Percentiles rank a stretch among this genome's conserved stretches.
These are phyloP conservation scores for Pulveroboletus sp. DNA, from an alignment of 768 basidiomycete species.

Conservation along the genomic window DNA sequence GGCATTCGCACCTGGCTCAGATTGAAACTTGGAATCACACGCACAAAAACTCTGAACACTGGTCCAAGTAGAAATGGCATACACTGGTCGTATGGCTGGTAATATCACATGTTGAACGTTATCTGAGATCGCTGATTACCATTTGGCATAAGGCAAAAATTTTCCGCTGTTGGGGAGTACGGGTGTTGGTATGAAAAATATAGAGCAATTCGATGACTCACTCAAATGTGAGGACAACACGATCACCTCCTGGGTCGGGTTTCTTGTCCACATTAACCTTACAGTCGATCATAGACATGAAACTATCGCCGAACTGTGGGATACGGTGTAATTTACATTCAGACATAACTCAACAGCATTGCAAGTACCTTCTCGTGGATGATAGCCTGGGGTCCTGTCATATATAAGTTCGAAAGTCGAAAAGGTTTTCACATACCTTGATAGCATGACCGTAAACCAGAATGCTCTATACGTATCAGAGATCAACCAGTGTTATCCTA, in stretches of 20 bases:
- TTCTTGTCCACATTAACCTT: conserved; percentile 64
- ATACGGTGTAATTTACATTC: not conserved
- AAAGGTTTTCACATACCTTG: conserved; percentile 45
- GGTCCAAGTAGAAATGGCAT: conserved; percentile 6
- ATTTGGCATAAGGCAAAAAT: conserved; percentile 68
- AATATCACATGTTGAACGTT: not conserved
- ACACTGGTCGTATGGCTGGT: not conserved
- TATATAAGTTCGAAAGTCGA: not conserved
- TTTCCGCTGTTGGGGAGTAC: conserved; percentile 50
- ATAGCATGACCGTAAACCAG: conserved; percentile 76
- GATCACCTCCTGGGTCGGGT: conserved; percentile 72
- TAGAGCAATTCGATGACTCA: conserved; percentile 33
- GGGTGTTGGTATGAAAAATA: not conserved
- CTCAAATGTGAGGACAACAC: conserved; percentile 78
- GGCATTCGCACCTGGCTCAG: not conserved
- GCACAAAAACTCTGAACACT: not conserved
- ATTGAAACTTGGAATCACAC: conserved; percentile 10
- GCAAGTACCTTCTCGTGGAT: conserved; percentile 66
- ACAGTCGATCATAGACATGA: conserved; percentile 89
- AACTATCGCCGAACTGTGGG: conserved; percentile 73
- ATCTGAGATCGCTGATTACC: conserved; percentile 36
- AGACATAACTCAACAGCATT: not conserved
- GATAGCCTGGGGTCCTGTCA: conserved; percentile 42
- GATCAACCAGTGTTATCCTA: not conserved
- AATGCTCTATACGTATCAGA: conserved; percentile 42